Conservation (phyloP, 352 stramenopile genomes). For the Achlya hypogyna region DNA sequence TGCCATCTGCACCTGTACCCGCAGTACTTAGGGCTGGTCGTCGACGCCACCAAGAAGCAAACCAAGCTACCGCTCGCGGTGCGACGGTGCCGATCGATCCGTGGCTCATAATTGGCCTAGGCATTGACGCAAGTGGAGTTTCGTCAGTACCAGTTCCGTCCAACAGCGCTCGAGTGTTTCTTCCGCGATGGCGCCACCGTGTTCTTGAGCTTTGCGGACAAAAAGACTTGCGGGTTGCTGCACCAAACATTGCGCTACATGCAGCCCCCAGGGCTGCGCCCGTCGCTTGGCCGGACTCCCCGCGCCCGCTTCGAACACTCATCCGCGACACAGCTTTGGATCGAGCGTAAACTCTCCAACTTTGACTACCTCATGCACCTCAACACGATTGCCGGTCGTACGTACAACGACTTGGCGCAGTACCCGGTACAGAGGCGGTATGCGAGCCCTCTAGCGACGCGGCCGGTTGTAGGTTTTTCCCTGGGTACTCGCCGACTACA, state of each 20-base stretch:
- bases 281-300: neutral
- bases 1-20: neutral
- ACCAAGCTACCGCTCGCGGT: constrained; percentile 1
- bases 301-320: constrained; percentile 11
- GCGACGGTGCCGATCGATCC: neutral
- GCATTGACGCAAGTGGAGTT: neutral
- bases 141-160: constrained; percentile 16
- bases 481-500: constrained; percentile 77
- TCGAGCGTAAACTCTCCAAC: constrained; percentile 73
- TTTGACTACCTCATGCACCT: constrained; percentile 97
- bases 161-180: constrained; percentile 12
- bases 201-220: neutral
- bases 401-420: constrained; percentile 97
- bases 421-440: constrained; percentile 91
- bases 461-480: constrained; percentile 62
- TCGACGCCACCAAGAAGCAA: constrained; percentile 6
- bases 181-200: constrained; percentile 11
- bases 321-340: constrained; percentile 64
- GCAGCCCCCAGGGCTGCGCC: neutral
- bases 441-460: no score
- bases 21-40: neutral
- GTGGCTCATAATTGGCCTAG: neutral
- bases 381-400: constrained; percentile 92
- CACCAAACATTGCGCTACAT: constrained; percentile 7
- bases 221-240: neutral